Evolutionary conservation across 495 filamentous ascomycete genomes (phyloP).

Genomic region (Xylaria cubensis): DNA sequence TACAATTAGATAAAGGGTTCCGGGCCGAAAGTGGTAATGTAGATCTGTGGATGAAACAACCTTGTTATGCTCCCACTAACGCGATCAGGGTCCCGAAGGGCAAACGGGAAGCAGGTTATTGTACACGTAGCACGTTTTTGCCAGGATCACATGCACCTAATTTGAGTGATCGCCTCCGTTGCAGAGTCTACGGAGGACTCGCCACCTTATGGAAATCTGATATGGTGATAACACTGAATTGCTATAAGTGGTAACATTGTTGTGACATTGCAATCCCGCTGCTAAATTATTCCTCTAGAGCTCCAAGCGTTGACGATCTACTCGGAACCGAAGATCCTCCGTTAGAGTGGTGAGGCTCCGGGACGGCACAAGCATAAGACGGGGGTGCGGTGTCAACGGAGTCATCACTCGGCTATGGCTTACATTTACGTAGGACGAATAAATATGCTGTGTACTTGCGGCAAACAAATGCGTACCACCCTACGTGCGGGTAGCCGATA

Average conservation of each 20-base stretch:
- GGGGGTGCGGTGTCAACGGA: no score
- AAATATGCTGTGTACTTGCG: background rate
- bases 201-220: slow-evolving; percentile 11
- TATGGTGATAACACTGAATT: background rate
- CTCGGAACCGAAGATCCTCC: slow-evolving; percentile 16
- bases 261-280: background rate
- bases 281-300: background rate
- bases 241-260: slow-evolving; percentile 6
- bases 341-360: background rate
- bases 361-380: no score
- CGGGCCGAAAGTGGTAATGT: background rate
- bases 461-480: slow-evolving; percentile 2
- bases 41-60: slow-evolving; percentile 15
- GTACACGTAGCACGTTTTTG: slow-evolving; percentile 23
- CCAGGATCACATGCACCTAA: slow-evolving; percentile 10
- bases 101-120: slow-evolving; percentile 2
- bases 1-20: background rate
- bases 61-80: background rate
- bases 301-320: slow-evolving; percentile 11
- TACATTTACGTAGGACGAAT: background rate
- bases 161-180: slow-evolving; percentile 12
- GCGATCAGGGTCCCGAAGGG: background rate
- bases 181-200: background rate
- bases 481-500: background rate
- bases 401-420: background rate